Base-by-base conservation (phyloP, 768 basidiomycete species). In the Pleurotus tuber-regium region DNA sequence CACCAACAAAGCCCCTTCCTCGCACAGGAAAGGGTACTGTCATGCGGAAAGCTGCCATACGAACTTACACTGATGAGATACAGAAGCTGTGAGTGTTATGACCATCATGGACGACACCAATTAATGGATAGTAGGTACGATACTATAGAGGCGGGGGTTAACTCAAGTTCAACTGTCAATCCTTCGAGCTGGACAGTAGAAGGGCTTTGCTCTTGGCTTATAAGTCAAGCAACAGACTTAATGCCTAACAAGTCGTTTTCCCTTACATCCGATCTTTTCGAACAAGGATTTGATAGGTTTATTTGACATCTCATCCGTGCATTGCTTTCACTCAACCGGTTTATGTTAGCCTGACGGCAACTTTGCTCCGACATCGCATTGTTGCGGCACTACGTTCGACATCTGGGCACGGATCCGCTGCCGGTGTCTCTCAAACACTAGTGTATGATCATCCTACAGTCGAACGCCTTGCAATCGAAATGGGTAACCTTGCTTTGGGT, bases 11-110 rank as follows among this genome's bases (percentile, higher is more conserved):
- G 21, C 78, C 76, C 0, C 65, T 82, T 49, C 61, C 71, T 18
- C 73, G 74, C 16, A 64, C 75, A 3, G 71, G 68, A 0, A 83
- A 83, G 57, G 76, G 77, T 1, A 79, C 77, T 0, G 67, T 78
- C 6, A 70, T 69, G 42, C 69, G 74, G 46, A 76, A 76, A 53
- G 70, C 70, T 2, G 72, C 75, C 0, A 44, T 81, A 28, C 56
- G 57, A 2, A n/a, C 64, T 14, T 82, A 82, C 55, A 62, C 61
- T 12, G 47, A 66, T 1, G 79, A 82, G 51, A 79, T 83, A 18
- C 68, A 79, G 19, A 64, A 58, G 12, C 43, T 80, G 70, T 82
- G 62, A 54, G 66, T 54, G 3, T 1, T 14, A 4, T 12, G 12
- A 11, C 6, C 6, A 36, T 8, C 1, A 3, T 19, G 24, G 24